Base-by-base conservation (phyloP, 768 basidiomycete genomes). In the Tephrocybe sp. region DNA sequence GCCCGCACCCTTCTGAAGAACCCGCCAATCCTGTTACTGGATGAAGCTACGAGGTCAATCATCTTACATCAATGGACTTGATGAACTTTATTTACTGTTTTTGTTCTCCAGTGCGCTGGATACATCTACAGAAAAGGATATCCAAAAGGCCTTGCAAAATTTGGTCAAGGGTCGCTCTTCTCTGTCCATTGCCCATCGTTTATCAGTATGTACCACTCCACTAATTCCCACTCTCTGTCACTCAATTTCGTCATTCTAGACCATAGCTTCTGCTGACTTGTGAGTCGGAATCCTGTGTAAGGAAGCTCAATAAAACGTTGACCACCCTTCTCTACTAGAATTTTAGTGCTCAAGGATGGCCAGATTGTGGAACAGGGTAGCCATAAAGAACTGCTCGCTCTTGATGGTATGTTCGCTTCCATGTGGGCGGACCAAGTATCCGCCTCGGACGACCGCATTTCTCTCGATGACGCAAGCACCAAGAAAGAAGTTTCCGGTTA, bases 381-480 rank as follows among this genome's bases (percentile, higher is more conserved):
- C 36, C 92, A 93, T 67, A 82, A 79, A 51, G 90, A 94, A 54
- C 75, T 97, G 26, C 69, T 94, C 40, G 81, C 83, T 25, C 68
- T 71, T 39, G 79, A 87, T 57, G 90, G 90, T 45, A 62, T 83
- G 33, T 94, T 93, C 60, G 87, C 90, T 11, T 75, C 80, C 0
- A 88, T 95, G 89, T 97, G 94, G 93, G 84, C 88, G 0, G 84
- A 91, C 63, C 90, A 95, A 62, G 74, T 88, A 25, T 82, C 83
- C 20, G 76, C 85, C 3, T 79, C 80, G 25, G 87, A 85, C 47
- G 76, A 80, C 46, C 70, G 69, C 54, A 68, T 75, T 14, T 60
- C 60, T 33, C 45, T 58, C 34, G 57, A 53, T 11, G 60, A 58
- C 26, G 54, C 55, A 28, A 60, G 58, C 44, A 67, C 65, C 53